Base-by-base conservation (phyloP, 345 rosid species). In the Sonneratia caseolaris region DNA sequence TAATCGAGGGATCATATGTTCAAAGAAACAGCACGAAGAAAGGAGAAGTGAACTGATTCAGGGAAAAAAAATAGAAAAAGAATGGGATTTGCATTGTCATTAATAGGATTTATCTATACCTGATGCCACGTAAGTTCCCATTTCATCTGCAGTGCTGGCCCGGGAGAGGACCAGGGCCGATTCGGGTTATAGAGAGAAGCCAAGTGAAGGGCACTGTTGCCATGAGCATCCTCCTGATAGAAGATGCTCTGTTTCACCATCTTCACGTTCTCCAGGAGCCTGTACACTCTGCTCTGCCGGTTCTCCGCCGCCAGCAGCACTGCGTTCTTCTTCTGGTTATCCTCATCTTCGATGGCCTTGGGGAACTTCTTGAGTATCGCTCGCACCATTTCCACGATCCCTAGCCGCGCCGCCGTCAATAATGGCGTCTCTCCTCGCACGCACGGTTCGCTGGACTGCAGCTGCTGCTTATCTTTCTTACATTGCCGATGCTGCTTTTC, bases 171-270 rank as follows among this genome's bases (percentile, higher is more conserved):
- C 64, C 64, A 57, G 9, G 32, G 32, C 13, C 64, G 35, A 10
- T 57, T 10, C 13, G 32, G 64, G 9, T 57, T 57, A 22, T 57
- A 57, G 0, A 1, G 64, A 57, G 64, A 57, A 10, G 32, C 64
- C 64, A 57, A 57, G 64, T 57, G 64, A n/a, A 57, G 64, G 1
- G 64, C 64, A 22, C 64, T 57, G 12, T 57, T 57, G 64, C 64
- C 64, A 7, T 57, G 32, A 10, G 32, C 32, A 57, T 57, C 64
- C 11, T 22, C 64, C 14, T 57, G 64, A 57, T 1, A 7, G 35
- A 57, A 57, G 32, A 57, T 21, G 32, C 35, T 57, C 35, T 57
- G 35, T 1, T 57, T 2, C 64, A 57, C 35, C 35, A 57, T 57
- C 35, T 1, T 22, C 32, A 9, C n/a, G 2, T 22, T 22, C 64